Conservation (phyloP, 768 basidiomycete genomes). For the Serendipita sp. region DNA sequence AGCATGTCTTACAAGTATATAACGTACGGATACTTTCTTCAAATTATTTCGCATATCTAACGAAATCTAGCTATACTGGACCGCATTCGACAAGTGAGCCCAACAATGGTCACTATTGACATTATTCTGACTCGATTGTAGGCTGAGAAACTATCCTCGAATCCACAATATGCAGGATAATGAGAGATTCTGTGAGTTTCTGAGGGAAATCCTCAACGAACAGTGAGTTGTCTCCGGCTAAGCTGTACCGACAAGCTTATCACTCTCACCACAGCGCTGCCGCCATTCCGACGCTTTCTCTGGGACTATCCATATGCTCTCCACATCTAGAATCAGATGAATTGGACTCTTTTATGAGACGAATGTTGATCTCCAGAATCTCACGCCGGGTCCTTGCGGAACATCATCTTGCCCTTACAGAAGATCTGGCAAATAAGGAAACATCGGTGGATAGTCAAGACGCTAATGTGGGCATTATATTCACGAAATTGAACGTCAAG, state of each 20-base stretch:
- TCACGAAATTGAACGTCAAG: slow-evolving; percentile 54
- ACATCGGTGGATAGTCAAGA: slow-evolving; percentile 17
- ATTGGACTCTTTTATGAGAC: slow-evolving; percentile 73
- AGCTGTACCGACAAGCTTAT: background rate
- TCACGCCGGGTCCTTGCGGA: slow-evolving; percentile 78
- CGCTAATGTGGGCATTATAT: slow-evolving; percentile 63
- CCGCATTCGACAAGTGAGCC: slow-evolving; percentile 64
- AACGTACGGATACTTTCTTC: slow-evolving; percentile 21
- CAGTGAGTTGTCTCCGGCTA: slow-evolving; percentile 36
- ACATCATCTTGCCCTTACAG: slow-evolving; percentile 73
- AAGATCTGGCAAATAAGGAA: slow-evolving; percentile 27
- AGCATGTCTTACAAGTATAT: slow-evolving; percentile 68
- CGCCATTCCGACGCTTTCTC: slow-evolving; percentile 65
- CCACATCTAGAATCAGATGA: slow-evolving; percentile 60
- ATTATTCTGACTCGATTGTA: slow-evolving; percentile 18
- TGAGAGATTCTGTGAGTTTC: slow-evolving; percentile 58
- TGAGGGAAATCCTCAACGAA: slow-evolving; percentile 46
- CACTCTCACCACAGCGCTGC: slow-evolving; percentile 32
- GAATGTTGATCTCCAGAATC: slow-evolving; percentile 83
- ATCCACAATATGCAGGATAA: slow-evolving; percentile 64
- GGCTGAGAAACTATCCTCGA: slow-evolving; percentile 57
- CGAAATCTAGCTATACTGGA: slow-evolving; percentile 51
- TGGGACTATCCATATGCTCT: slow-evolving; percentile 75
- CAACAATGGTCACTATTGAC: background rate
- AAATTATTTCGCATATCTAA: background rate